A percentile compares a stretch with the other conserved stretches of the same genome.
Evolutionary conservation across 371 early-diverging fungal species (phyloP).

Genomic region (Vairimorpha necatrix): DNA sequence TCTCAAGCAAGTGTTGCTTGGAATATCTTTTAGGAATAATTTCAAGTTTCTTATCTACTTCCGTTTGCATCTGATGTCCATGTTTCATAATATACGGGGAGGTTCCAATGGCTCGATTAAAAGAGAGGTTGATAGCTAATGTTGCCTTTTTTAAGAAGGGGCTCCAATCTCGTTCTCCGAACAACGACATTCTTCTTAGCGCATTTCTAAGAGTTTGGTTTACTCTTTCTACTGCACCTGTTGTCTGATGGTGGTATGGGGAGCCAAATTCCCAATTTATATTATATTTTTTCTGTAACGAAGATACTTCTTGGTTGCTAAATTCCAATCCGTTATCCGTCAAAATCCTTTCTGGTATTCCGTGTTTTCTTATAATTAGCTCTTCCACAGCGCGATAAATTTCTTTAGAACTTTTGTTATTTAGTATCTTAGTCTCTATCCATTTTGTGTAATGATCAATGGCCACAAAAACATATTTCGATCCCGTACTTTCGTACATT

Average conservation of each 20-base stretch:
- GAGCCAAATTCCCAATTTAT: neutral
- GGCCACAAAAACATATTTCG: conserved; percentile 64
- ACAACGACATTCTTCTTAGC: neutral
- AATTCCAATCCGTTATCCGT: conserved; percentile 64
- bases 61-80: too few relatives aligned
- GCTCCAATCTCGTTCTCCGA: neutral
- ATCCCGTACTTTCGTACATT: conserved; percentile 47
- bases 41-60: too few relatives aligned
- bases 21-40: too few relatives aligned
- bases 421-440: conserved; percentile 63
- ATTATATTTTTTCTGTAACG: neutral
- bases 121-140: too few relatives aligned
- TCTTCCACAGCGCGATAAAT: conserved; percentile 51
- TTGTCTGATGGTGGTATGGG: neutral
- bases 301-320: neutral
- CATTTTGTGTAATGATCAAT: conserved; percentile 65
- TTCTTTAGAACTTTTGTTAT: conserved; percentile 35
- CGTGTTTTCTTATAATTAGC: conserved; percentile 22
- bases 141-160: too few relatives aligned
- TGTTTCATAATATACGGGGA: too few relatives aligned
- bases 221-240: conserved; percentile 18
- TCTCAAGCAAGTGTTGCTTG: too few relatives aligned
- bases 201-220: conserved; percentile 13
- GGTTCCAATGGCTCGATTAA: too few relatives aligned
- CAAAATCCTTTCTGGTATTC: conserved; percentile 56